These are phyloP conservation scores for Dichotomopilus funicola DNA, from an alignment of 2,329 filamentous ascomycete species.

Conservation along the genomic window DNA sequence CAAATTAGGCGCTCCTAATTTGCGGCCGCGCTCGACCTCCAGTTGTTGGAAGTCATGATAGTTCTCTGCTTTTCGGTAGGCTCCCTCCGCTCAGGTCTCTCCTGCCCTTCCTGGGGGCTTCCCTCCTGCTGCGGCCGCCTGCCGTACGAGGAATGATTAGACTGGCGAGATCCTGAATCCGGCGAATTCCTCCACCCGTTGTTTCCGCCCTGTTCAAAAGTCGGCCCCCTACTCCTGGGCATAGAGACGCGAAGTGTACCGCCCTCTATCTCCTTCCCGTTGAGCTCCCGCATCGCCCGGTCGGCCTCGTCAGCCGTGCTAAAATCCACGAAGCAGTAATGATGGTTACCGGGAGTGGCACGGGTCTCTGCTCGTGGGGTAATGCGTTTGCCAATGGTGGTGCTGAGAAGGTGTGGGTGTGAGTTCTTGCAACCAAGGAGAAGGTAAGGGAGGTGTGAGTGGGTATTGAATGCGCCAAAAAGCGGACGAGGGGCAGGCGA, in stretches of 20 bases:
- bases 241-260: slow-evolving; percentile 17
- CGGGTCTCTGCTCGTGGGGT: slow-evolving; percentile 51
- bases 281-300: slow-evolving; percentile 40
- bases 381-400: slow-evolving; percentile 45
- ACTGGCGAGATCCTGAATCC: background rate
- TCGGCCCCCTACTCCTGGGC: slow-evolving; percentile 10
- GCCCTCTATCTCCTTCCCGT: slow-evolving; percentile 25
- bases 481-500: too few relatives aligned
- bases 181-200: background rate
- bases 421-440: background rate
- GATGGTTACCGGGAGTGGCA: slow-evolving; percentile 46
- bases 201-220: background rate
- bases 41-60: slow-evolving; percentile 17
- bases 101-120: background rate
- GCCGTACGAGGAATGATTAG: background rate
- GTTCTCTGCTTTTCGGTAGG: slow-evolving; percentile 11
- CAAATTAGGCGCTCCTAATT: background rate
- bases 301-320: slow-evolving; percentile 47
- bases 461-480: too few relatives aligned
- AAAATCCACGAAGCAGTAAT: slow-evolving; percentile 63
- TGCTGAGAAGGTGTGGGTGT: slow-evolving; percentile 10
- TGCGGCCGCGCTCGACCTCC: slow-evolving; percentile 5
- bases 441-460: background rate
- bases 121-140: slow-evolving; percentile 1
- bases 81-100: slow-evolving; percentile 8